A percentile compares a stretch with the other conserved stretches of the same genome.
Conservation (phyloP, 805 yeast genomes). For the Wickerhamiella allomyrinae region DNA sequence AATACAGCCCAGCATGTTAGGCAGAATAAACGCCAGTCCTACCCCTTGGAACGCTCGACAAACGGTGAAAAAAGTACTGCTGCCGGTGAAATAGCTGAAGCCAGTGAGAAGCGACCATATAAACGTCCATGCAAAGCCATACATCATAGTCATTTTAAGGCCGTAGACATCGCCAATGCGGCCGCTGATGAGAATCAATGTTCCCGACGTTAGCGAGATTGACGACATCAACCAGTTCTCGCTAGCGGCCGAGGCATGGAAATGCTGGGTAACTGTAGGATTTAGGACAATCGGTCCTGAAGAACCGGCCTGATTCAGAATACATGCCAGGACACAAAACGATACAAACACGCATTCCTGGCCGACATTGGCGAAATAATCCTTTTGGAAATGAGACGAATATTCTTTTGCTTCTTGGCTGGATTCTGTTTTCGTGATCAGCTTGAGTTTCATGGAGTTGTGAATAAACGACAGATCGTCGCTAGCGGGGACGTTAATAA, state of each 20-base stretch:
- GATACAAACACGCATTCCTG: constrained; percentile 19
- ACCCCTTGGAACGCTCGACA: constrained; percentile 54
- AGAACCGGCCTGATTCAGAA: constrained; percentile 28
- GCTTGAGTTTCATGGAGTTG: too few species aligned
- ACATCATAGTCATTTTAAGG: constrained; percentile 35
- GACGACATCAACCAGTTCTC: constrained; percentile 57
- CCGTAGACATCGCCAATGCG: constrained; percentile 63
- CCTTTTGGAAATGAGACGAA: neutral
- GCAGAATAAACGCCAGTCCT: constrained; percentile 45
- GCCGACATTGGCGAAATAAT: neutral
- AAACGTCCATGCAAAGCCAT: constrained; percentile 42
- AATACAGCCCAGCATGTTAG: constrained; percentile 45
- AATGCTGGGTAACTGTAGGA: constrained; percentile 22
- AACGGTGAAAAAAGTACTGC: constrained; percentile 19
- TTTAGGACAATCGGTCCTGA: constrained; percentile 23
- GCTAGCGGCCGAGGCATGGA: constrained; percentile 18
- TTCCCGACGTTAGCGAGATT: constrained; percentile 56
- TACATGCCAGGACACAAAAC: constrained; percentile 22
- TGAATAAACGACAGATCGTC: too few species aligned
- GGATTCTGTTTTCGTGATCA: too few species aligned
- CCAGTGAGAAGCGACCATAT: constrained; percentile 52
- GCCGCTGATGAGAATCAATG: constrained; percentile 57
- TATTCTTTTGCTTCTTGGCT: too few species aligned
- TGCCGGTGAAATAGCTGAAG: constrained; percentile 33
- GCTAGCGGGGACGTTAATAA: too few species aligned